phyloP scores from a whole-genome alignment of 441 rosid genomes.

The Erysimum cheiri region DNA sequence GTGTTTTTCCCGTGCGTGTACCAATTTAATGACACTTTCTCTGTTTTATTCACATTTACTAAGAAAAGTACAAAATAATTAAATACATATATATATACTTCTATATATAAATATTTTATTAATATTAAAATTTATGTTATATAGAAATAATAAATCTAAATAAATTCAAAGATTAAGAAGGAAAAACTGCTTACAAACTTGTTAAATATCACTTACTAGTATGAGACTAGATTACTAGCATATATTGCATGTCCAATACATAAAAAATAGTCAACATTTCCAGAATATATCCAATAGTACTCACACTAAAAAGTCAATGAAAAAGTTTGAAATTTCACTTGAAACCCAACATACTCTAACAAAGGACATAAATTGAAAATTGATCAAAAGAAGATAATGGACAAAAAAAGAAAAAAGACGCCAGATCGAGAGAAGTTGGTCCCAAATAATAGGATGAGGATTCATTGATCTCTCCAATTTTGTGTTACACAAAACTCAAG shows the following conservation, averaged over 20 bases:
- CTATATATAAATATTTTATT: not conserved
- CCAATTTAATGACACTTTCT: not conserved
- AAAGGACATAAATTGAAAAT: not conserved
- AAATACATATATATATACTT: not conserved
- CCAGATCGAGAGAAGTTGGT: slow-evolving; percentile 33
- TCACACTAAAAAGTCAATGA: not conserved
- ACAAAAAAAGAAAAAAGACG: not conserved
- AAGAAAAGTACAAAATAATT: not conserved
- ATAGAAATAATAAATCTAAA: not conserved
- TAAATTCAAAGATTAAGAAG: not conserved
- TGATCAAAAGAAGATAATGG: not conserved
- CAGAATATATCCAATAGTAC: too few relatives aligned
- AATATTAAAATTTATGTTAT: not conserved
- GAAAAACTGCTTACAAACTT: not conserved
- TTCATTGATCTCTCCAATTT: slow-evolving; percentile 38
- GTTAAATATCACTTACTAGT: not conserved
- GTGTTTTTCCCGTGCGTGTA: slow-evolving; percentile 15
- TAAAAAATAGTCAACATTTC: not conserved
- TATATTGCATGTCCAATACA: not conserved
- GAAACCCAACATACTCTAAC: not conserved
- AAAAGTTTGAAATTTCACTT: not conserved
- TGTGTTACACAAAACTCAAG: slow-evolving; percentile 42
- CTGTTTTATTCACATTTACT: not conserved
- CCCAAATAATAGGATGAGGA: slow-evolving; percentile 33
- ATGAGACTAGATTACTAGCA: not conserved